These are phyloP conservation scores for Magnaporthiopsis rhizophila DNA, from an alignment of 2,329 filamentous ascomycete species.

Conservation along the genomic window DNA sequence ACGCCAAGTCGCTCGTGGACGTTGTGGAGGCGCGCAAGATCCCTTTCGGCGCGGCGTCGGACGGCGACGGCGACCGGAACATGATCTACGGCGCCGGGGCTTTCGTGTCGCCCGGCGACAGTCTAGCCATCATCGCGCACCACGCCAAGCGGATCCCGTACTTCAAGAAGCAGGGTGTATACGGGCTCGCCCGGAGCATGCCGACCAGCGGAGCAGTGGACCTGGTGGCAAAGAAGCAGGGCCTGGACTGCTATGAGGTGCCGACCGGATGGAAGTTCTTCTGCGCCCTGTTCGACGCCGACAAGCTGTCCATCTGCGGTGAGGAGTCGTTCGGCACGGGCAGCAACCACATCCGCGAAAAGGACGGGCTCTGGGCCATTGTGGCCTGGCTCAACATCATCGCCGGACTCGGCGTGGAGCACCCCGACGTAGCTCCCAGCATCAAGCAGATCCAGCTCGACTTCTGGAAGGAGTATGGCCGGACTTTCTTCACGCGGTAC, in stretches of 20 bases:
- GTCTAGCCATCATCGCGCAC: constrained; percentile 95
- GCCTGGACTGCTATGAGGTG: constrained; percentile 87
- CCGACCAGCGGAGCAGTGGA: constrained; percentile 94
- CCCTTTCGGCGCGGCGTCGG: constrained; percentile 92
- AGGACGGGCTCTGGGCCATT: constrained; percentile 96
- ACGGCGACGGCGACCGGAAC: constrained; percentile 97
- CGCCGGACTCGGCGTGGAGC: constrained; percentile 79
- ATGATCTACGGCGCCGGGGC: constrained; percentile 99
- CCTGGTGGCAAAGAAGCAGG: constrained; percentile 90
- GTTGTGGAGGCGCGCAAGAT: constrained; percentile 85
- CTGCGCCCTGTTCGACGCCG: constrained; percentile 86
- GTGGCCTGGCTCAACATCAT: constrained; percentile 99
- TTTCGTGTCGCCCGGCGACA: constrained; percentile 96
- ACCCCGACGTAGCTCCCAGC: constrained; percentile 63
- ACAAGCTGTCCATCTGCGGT: constrained; percentile 96
- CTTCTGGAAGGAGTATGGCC: constrained; percentile 94
- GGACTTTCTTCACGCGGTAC: constrained; percentile 98
- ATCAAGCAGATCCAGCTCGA: constrained; percentile 95
- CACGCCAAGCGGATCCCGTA: constrained; percentile 94
- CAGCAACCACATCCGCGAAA: constrained; percentile 97
- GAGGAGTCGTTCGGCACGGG: constrained; percentile 98
- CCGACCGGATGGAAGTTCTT: constrained; percentile 99
- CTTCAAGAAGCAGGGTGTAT: constrained; percentile 96
- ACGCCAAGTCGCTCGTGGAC: constrained; percentile 90
- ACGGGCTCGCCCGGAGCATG: constrained; percentile 94